Percentiles rank a stretch among this genome's conserved stretches.
Conservation (phyloP, 805 yeast species). For the Sugiyamaella boreocaroliniensis region DNA sequence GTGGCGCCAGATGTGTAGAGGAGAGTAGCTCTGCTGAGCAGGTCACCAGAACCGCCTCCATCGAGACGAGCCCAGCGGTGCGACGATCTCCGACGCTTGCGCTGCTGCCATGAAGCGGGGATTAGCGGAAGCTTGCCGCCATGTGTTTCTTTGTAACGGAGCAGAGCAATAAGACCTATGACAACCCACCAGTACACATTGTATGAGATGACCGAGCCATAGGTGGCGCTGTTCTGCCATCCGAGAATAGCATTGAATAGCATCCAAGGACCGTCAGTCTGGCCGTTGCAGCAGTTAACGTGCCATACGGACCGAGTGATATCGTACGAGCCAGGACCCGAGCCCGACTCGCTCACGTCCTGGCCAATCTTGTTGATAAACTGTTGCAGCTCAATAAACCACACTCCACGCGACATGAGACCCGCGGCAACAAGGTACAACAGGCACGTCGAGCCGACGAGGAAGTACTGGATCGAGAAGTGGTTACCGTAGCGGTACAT, state of each 20-base stretch:
- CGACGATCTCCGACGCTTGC: background rate
- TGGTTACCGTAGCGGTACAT: constrained; percentile 77
- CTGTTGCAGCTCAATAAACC: constrained; percentile 79
- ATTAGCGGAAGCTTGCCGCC: constrained; percentile 53
- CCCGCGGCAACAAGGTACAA: constrained; percentile 84
- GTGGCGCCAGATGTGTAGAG: constrained; percentile 7
- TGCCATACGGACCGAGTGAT: constrained; percentile 80
- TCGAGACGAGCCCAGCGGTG: background rate
- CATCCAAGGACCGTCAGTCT: constrained; percentile 92
- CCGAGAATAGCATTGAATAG: constrained; percentile 80
- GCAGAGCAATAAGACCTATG: constrained; percentile 37
- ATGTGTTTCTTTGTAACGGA: constrained; percentile 48
- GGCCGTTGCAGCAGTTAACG: constrained; percentile 89
- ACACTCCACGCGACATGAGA: constrained; percentile 74
- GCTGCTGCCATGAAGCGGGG: constrained; percentile 52
- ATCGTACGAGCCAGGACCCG: constrained; percentile 91
- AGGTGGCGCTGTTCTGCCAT: constrained; percentile 92
- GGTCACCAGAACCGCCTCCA: background rate
- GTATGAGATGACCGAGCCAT: constrained; percentile 75
- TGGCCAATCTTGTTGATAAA: constrained; percentile 74
- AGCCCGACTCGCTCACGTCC: constrained; percentile 82
- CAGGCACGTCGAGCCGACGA: constrained; percentile 71
- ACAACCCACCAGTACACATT: constrained; percentile 58
- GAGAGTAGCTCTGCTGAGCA: constrained; percentile 8
- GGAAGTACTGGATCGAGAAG: constrained; percentile 64